Evolutionary conservation across 2,329 filamentous ascomycete genomes (phyloP).

Genomic region (Ophiostoma tasmaniense): DNA sequence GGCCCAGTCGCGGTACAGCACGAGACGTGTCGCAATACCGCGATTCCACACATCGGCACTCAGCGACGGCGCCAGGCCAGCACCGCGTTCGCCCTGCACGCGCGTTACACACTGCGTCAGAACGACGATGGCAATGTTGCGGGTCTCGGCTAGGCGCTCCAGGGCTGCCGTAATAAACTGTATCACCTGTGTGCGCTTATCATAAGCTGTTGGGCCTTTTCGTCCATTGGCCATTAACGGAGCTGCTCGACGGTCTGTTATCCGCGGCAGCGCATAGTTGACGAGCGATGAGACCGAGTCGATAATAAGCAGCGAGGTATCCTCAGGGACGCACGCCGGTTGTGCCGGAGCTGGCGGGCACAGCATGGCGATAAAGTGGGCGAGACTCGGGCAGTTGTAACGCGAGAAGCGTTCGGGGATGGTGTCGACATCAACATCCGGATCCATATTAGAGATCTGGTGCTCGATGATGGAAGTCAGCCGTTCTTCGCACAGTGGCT

Average conservation of each 20-base stretch:
- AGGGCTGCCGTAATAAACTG: constrained; percentile 61
- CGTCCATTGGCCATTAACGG: constrained; percentile 20
- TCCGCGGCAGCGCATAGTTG: constrained; percentile 64
- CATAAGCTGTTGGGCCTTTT: constrained; percentile 12
- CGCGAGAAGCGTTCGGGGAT: constrained; percentile 35
- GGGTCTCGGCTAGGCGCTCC: constrained; percentile 64
- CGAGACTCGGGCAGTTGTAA: constrained; percentile 50
- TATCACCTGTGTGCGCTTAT: constrained; percentile 37
- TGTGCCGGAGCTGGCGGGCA: constrained; percentile 58
- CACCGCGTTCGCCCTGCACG: constrained; percentile 55
- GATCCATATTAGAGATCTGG: constrained; percentile 22
- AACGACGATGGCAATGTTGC: constrained; percentile 64
- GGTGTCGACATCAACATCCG: neutral
- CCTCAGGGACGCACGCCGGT: constrained; percentile 40
- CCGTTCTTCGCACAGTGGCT: constrained; percentile 33
- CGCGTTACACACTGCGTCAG: constrained; percentile 77
- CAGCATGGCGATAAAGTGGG: constrained; percentile 67
- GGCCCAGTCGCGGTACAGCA: constrained; percentile 71
- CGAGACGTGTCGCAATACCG: constrained; percentile 62
- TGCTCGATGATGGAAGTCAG: constrained; percentile 22
- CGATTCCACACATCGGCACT: constrained; percentile 73
- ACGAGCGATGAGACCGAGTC: constrained; percentile 71
- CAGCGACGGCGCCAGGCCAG: constrained; percentile 66
- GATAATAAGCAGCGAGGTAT: constrained; percentile 63
- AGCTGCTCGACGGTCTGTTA: constrained; percentile 23